Percentiles rank a stretch among this genome's conserved stretches.
Conservation (phyloP, 2,329 filamentous ascomycete genomes). For the Sporothrix mexicana region DNA sequence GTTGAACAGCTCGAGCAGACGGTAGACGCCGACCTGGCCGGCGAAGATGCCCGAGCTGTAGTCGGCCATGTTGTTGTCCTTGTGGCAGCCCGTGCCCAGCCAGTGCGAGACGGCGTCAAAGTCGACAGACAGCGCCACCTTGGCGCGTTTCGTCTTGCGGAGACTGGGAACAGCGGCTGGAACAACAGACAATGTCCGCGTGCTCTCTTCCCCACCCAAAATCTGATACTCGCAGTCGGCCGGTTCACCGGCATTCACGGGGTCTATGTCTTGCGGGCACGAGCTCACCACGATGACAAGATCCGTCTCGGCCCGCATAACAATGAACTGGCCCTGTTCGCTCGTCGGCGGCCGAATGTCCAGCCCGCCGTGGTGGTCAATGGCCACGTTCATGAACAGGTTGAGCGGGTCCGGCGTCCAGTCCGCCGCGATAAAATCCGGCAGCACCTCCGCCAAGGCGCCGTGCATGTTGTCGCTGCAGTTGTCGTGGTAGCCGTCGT, state of each 20-base stretch:
- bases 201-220: background rate
- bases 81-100: constrained; percentile 57
- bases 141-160: constrained; percentile 32
- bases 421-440: constrained; percentile 42
- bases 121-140: constrained; percentile 48
- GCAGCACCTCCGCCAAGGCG: constrained; percentile 42
- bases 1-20: constrained; percentile 71
- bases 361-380: constrained; percentile 45
- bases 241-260: constrained; percentile 47
- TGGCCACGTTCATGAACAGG: constrained; percentile 52
- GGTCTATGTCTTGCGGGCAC: constrained; percentile 50
- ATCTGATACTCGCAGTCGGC: constrained; percentile 44
- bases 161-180: background rate
- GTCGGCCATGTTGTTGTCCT: constrained; percentile 56
- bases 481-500: constrained; percentile 48
- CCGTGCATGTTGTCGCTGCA: constrained; percentile 49
- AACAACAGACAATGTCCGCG: no score
- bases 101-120: constrained; percentile 61
- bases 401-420: constrained; percentile 51
- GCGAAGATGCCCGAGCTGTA: constrained; percentile 55
- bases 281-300: constrained; percentile 50
- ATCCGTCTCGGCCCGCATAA: constrained; percentile 46
- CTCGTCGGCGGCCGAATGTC: constrained; percentile 45
- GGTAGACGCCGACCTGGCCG: constrained; percentile 60
- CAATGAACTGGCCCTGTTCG: constrained; percentile 46